phyloP scores from a whole-genome alignment of 495 filamentous ascomycete species.

The Corynascus novoguineensis region DNA sequence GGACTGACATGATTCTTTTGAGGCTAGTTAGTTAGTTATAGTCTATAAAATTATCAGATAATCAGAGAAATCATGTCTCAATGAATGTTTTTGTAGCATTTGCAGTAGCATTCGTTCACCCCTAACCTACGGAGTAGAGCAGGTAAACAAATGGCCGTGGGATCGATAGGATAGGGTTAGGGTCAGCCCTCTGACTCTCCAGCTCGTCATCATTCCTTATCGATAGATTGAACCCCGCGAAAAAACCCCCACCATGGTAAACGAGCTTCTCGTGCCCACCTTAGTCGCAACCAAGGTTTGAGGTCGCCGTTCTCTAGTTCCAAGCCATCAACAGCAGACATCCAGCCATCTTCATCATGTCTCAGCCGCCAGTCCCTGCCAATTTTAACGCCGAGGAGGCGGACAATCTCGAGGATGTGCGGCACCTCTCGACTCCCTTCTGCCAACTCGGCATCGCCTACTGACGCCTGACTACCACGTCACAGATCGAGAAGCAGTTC shows the following conservation, averaged over 20 bases:
- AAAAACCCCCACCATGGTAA: conserved; percentile 4
- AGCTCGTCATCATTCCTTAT: background rate
- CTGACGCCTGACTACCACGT: background rate
- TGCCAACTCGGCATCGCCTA: background rate
- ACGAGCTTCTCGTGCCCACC: background rate
- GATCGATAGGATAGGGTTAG: background rate
- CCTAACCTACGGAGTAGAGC: background rate
- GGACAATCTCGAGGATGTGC: conserved; percentile 47
- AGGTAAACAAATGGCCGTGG: background rate
- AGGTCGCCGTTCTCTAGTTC: background rate
- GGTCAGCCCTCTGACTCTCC: background rate
- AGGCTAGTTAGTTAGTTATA: too few species aligned
- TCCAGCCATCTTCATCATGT: conserved; percentile 8
- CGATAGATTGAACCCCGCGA: conserved; percentile 7
- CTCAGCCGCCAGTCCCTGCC: conserved; percentile 24
- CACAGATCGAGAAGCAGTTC: conserved; percentile 97
- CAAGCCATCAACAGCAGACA: background rate
- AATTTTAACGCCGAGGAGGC: conserved; percentile 44
- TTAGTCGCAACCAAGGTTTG: background rate
- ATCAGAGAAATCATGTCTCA: too few species aligned
- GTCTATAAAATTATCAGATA: too few species aligned
- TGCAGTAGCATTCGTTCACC: too few species aligned
- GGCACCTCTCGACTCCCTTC: conserved; percentile 2
- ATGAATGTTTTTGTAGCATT: too few species aligned
- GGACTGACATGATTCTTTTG: too few species aligned